Percentiles rank a stretch among this genome's conserved stretches.
These are phyloP conservation scores for Chaetomium strumarium DNA, from an alignment of 2,329 filamentous ascomycete species.

Conservation along the genomic window DNA sequence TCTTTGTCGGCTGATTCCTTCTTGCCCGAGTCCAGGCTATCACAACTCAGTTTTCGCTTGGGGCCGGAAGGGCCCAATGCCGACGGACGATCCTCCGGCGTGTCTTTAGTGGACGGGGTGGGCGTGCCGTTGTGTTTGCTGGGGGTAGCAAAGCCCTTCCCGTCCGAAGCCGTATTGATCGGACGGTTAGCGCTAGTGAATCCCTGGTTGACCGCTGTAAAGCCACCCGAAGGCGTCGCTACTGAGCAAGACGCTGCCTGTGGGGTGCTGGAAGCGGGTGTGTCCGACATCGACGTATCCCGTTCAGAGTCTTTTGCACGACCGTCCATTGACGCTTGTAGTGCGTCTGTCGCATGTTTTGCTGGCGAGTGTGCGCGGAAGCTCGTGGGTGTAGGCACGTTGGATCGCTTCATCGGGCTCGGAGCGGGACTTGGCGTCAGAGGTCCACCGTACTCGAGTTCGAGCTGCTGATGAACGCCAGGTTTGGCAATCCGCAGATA, in stretches of 20 bases:
- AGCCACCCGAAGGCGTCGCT: too few species aligned
- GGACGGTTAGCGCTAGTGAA: constrained; percentile 63
- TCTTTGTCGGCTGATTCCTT: constrained; percentile 47
- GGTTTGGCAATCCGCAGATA: constrained; percentile 88
- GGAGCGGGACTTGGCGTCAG: constrained; percentile 68
- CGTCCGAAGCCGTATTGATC: constrained; percentile 32
- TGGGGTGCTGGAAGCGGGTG: constrained; percentile 34
- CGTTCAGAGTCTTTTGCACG: constrained; percentile 42
- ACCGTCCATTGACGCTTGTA: constrained; percentile 45
- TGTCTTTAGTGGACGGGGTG: constrained; percentile 56
- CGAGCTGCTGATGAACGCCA: constrained; percentile 91
- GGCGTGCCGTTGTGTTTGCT: constrained; percentile 59
- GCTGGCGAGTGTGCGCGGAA: constrained; percentile 62
- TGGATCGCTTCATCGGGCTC: constrained; percentile 64
- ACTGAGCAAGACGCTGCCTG: constrained; percentile 33
- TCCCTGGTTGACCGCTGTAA: constrained; percentile 67
- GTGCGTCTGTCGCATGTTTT: constrained; percentile 46
- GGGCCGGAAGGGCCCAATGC: constrained; percentile 51
- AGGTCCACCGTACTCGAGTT: constrained; percentile 87
- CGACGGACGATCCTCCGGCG: constrained; percentile 57
- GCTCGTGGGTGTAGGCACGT: constrained; percentile 53
- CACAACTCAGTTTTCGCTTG: constrained; percentile 70
- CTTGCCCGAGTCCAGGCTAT: constrained; percentile 43
- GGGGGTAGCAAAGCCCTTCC: constrained; percentile 56
- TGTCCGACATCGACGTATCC: constrained; percentile 45